These are phyloP conservation scores for Hypoxylon trugodes DNA, from an alignment of 495 filamentous ascomycete genomes.

Conservation along the genomic window DNA sequence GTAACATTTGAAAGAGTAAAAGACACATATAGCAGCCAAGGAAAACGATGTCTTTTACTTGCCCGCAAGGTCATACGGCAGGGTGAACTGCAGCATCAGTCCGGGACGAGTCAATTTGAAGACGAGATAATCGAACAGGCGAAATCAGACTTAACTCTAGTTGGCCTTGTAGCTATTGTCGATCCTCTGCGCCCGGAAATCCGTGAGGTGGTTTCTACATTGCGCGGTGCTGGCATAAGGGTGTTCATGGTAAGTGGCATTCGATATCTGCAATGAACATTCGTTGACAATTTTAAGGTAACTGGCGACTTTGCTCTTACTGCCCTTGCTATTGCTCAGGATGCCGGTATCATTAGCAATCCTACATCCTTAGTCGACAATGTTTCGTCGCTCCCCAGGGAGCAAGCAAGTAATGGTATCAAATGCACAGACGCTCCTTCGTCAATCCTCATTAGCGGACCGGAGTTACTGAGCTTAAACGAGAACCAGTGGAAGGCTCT, in stretches of 20 bases:
- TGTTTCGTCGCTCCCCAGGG: conserved; percentile 50
- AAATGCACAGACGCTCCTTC: conserved; percentile 20
- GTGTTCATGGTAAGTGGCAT: conserved; percentile 63
- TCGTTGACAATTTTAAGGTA: conserved; percentile 46
- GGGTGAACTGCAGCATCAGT: conserved; percentile 42
- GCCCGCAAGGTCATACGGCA: conserved; percentile 63
- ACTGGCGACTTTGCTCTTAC: conserved; percentile 79
- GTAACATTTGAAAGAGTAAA: conserved; percentile 61
- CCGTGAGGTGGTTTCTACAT: conserved; percentile 62
- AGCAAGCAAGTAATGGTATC: conserved; percentile 27
- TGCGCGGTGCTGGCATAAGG: conserved; percentile 68
- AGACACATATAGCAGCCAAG: conserved; percentile 68
- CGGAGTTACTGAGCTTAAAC: conserved; percentile 65
- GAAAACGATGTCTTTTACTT: conserved; percentile 69
- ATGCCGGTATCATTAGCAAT: conserved; percentile 71
- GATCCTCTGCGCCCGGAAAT: conserved; percentile 75
- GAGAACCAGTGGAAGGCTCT: conserved; percentile 66
- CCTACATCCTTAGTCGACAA: conserved; percentile 47
- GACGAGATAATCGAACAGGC: conserved; percentile 58
- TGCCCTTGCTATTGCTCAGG: conserved; percentile 70
- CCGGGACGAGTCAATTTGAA: conserved; percentile 60
- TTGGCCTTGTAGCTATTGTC: conserved; percentile 71
- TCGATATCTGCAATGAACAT: not conserved
- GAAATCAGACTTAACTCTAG: conserved; percentile 60
- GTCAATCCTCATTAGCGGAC: conserved; percentile 63